Conservation (phyloP, 83 land plant genomes). For the Picea abies region DNA sequence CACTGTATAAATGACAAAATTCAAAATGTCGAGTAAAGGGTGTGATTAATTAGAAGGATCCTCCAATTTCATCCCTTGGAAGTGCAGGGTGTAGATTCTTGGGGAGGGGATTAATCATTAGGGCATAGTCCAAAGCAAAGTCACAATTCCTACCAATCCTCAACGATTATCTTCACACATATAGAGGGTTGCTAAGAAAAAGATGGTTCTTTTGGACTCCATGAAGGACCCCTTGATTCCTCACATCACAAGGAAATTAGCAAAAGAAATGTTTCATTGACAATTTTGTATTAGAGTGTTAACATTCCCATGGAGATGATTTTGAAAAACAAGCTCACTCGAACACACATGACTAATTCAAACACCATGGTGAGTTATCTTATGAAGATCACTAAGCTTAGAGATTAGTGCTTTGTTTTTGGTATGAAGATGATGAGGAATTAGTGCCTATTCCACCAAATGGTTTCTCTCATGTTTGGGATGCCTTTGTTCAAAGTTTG, state of each 20-base stretch:
- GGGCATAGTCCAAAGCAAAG: background rate
- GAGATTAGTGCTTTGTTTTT: background rate
- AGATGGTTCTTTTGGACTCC: background rate
- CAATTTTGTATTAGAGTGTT: background rate
- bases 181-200: background rate
- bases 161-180: background rate
- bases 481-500: no score
- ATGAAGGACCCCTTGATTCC: background rate
- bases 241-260: background rate
- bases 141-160: background rate
- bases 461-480: no score
- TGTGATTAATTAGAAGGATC: no score
- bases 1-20: no score
- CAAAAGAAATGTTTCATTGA: background rate
- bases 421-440: no score
- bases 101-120: background rate
- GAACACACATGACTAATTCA: background rate
- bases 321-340: background rate
- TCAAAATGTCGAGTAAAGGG: no score
- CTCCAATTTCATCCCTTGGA: no score
- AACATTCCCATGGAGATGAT: background rate
- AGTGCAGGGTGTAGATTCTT: no score
- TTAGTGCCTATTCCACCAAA: no score
- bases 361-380: background rate
- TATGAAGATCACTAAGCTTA: background rate